A percentile compares a stretch with the other conserved stretches of the same genome.
Conservation (phyloP, 306 rosid genomes). For the Pueraria montana region DNA sequence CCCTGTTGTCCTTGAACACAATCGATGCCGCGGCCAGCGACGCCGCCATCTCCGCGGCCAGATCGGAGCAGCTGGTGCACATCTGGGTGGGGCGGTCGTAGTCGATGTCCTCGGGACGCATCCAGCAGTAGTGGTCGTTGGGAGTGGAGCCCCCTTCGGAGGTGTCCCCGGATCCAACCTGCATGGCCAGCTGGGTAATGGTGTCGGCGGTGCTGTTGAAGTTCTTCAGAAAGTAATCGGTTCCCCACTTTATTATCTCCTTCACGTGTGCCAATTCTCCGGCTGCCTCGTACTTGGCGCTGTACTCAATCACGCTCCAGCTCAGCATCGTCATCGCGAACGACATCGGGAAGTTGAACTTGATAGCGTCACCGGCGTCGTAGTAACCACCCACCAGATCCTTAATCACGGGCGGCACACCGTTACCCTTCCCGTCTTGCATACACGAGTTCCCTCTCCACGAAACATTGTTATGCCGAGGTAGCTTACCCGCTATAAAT, state of each 20-base stretch:
- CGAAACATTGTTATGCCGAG: slow-evolving; percentile 78
- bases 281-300: slow-evolving; percentile 82
- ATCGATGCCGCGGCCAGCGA: slow-evolving; percentile 80
- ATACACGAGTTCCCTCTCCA: slow-evolving; percentile 85
- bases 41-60: slow-evolving; percentile 82
- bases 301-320: slow-evolving; percentile 91
- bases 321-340: slow-evolving; percentile 86
- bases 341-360: slow-evolving; percentile 76
- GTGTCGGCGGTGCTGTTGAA: slow-evolving; percentile 76
- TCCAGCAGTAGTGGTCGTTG: slow-evolving; percentile 85
- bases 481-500: slow-evolving; percentile 67
- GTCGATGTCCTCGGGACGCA: slow-evolving; percentile 82
- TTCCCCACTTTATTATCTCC: slow-evolving; percentile 85
- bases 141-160: slow-evolving; percentile 68
- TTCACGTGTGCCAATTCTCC: slow-evolving; percentile 76
- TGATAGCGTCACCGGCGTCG: slow-evolving; percentile 88
- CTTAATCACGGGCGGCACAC: slow-evolving; percentile 45
- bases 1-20: slow-evolving; percentile 80
- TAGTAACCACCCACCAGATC: slow-evolving; percentile 82
- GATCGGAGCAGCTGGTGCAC: slow-evolving; percentile 64
- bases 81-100: slow-evolving; percentile 56
- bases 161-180: slow-evolving; percentile 78
- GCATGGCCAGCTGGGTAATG: slow-evolving; percentile 40
- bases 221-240: slow-evolving; percentile 81
- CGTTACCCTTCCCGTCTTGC: slow-evolving; percentile 57